These are phyloP conservation scores for Halocafeteria seosinensis DNA, from an alignment of 108 stramenopile species.

Conservation along the genomic window DNA sequence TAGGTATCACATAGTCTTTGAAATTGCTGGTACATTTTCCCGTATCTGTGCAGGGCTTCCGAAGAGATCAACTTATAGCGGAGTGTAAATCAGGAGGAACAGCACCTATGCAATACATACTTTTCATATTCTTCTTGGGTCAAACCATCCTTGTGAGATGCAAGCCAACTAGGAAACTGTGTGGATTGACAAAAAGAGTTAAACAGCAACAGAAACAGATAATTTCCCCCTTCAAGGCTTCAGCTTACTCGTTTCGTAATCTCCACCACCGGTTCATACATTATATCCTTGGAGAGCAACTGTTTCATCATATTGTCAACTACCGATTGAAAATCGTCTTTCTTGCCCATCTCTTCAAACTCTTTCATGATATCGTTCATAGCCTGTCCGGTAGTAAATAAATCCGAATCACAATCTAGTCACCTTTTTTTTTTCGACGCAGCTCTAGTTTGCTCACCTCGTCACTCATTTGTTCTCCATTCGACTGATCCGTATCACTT, in stretches of 20 bases:
- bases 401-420: too few relatives aligned
- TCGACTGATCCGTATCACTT: conserved; percentile 19
- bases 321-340: conserved; percentile 51
- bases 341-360: conserved; percentile 48
- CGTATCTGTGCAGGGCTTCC: conserved; percentile 42
- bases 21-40: conserved; percentile 68
- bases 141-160: conserved; percentile 36
- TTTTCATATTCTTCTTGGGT: conserved; percentile 37
- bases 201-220: conserved; percentile 15
- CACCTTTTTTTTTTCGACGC: not conserved
- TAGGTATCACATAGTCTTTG: conserved; percentile 65
- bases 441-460: conserved; percentile 37
- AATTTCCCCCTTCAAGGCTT: too few relatives aligned
- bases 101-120: too few relatives aligned
- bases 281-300: conserved; percentile 60
- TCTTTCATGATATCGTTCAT: conserved; percentile 50
- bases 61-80: conserved; percentile 8
- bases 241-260: conserved; percentile 25
- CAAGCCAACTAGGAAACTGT: conserved; percentile 79
- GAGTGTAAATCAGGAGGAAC: not conserved
- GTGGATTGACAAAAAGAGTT: too few relatives aligned
- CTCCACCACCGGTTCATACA: conserved; percentile 85
- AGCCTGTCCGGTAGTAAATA: conserved; percentile 47
- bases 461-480: conserved; percentile 26
- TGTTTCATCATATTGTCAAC: conserved; percentile 80